Evolutionary conservation across 352 stramenopile species (phyloP).

Genomic region (Pythium pyrilobum): DNA sequence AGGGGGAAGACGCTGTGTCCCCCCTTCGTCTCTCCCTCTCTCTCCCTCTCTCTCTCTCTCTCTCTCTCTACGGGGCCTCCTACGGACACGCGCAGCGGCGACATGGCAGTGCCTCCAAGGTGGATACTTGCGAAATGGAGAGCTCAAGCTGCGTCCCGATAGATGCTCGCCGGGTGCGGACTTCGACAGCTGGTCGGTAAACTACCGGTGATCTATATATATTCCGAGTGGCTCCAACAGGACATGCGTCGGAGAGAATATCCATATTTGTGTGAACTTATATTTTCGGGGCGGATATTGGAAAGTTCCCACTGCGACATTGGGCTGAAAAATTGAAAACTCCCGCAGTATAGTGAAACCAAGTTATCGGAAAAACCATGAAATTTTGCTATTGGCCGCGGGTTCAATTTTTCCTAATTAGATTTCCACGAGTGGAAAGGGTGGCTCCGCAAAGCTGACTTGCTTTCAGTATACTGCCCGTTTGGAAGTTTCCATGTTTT

Average conservation of each 20-base stretch:
- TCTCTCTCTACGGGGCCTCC: too few species aligned
- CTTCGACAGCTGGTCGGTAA: conserved; percentile 16
- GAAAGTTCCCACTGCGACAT: conserved; percentile 9
- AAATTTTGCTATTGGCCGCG: too few species aligned
- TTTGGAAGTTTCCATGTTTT: too few species aligned
- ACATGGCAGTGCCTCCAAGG: too few species aligned
- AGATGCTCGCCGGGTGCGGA: conserved; percentile 10
- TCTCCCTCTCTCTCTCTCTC: too few species aligned
- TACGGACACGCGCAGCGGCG: too few species aligned
- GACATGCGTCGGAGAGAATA: not conserved
- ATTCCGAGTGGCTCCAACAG: not conserved
- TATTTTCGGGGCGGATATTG: not conserved
- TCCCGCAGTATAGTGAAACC: conserved; percentile 5
- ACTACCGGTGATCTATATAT: conserved; percentile 3
- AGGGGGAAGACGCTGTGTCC: too few species aligned
- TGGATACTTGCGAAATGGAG: conserved; percentile 17
- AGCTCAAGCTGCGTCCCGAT: not conserved
- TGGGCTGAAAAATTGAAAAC: conserved; percentile 1
- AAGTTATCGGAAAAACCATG: not conserved
- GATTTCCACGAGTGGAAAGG: too few species aligned
- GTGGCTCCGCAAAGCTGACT: too few species aligned
- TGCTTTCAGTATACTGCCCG: too few species aligned
- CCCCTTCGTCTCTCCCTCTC: too few species aligned
- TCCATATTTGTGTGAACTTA: not conserved
- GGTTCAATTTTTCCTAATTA: not conserved